phyloP scores from a whole-genome alignment of 768 basidiomycete genomes.

The Boletus vermiculosoides region DNA sequence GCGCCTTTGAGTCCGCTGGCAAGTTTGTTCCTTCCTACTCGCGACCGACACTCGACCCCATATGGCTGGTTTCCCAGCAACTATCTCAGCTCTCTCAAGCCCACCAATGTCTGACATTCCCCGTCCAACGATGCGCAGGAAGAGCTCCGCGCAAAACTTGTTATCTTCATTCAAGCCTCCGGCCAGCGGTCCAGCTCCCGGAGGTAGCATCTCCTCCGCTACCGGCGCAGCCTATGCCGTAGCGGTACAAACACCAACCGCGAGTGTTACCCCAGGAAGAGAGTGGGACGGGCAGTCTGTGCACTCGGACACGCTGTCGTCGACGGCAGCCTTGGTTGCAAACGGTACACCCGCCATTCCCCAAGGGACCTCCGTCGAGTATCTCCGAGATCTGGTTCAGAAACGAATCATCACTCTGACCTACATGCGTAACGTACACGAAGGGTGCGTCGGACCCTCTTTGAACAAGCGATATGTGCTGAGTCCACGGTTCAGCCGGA shows the following conservation, averaged over 20 bases:
- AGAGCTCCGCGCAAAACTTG: conserved; percentile 83
- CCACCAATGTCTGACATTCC: conserved; percentile 31
- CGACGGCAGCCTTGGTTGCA: conserved; percentile 41
- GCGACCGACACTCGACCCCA: neutral
- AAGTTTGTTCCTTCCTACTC: conserved; percentile 5
- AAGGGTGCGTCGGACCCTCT: conserved; percentile 58
- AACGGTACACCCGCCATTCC: conserved; percentile 31
- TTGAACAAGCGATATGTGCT: neutral
- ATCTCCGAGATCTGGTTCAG: conserved; percentile 74
- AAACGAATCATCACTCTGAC: conserved; percentile 84
- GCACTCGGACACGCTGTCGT: conserved; percentile 44
- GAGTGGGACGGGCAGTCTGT: conserved; percentile 77
- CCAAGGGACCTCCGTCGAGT: conserved; percentile 75
- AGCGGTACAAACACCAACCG: conserved; percentile 35
- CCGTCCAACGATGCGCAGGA: conserved; percentile 73
- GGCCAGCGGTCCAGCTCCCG: conserved; percentile 23
- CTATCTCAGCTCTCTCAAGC: conserved; percentile 17
- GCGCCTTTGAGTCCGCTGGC: neutral
- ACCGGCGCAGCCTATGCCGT: conserved; percentile 41
- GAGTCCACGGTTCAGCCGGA: conserved; percentile 46
- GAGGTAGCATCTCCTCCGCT: conserved; percentile 35
- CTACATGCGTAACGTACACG: conserved; percentile 81
- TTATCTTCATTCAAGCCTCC: conserved; percentile 66
- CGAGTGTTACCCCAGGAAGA: conserved; percentile 42
- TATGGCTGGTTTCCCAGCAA: conserved; percentile 22